Percentiles rank a stretch among this genome's conserved stretches.
Evolutionary conservation across 371 early-diverging fungal genomes (phyloP).

Genomic region (Mortierella sp.): DNA sequence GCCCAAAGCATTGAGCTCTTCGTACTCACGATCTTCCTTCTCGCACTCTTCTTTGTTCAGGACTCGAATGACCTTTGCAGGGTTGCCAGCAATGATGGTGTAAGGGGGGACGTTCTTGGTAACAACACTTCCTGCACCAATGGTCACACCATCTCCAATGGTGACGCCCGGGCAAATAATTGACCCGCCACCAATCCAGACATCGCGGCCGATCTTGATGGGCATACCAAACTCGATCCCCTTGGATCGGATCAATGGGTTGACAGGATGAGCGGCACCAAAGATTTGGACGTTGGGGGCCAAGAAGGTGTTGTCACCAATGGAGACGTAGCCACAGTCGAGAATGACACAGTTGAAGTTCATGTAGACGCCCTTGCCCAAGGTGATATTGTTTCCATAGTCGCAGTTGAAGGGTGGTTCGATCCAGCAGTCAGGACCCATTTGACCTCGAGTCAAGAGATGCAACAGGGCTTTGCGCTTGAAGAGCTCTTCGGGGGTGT

Average conservation of each 20-base stretch:
- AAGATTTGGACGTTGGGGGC: conserved; percentile 85
- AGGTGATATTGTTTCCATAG: conserved; percentile 76
- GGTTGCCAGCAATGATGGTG: conserved; percentile 85
- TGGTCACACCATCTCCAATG: conserved; percentile 75
- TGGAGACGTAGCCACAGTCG: conserved; percentile 70
- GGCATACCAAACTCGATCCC: conserved; percentile 63
- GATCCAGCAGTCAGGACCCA: conserved; percentile 63
- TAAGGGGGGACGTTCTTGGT: conserved; percentile 83
- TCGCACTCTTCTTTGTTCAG: conserved; percentile 42
- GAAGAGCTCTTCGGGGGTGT: conserved; percentile 29
- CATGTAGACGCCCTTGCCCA: conserved; percentile 75
- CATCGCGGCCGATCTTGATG: conserved; percentile 73
- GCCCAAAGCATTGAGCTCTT: conserved; percentile 23
- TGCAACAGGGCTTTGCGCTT: conserved; percentile 55
- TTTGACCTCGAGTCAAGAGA: conserved; percentile 62
- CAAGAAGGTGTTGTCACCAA: conserved; percentile 75
- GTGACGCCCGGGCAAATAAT: conserved; percentile 85
- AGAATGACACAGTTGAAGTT: conserved; percentile 75
- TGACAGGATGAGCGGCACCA: conserved; percentile 79
- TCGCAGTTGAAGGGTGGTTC: conserved; percentile 76
- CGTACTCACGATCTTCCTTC: conserved; percentile 32
- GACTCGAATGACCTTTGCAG: conserved; percentile 73
- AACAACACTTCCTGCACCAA: conserved; percentile 73
- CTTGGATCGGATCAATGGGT: conserved; percentile 56
- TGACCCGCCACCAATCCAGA: conserved; percentile 79